Evolutionary conservation across 495 filamentous ascomycete species (phyloP).

Genomic region (Aspergillus steynii): DNA sequence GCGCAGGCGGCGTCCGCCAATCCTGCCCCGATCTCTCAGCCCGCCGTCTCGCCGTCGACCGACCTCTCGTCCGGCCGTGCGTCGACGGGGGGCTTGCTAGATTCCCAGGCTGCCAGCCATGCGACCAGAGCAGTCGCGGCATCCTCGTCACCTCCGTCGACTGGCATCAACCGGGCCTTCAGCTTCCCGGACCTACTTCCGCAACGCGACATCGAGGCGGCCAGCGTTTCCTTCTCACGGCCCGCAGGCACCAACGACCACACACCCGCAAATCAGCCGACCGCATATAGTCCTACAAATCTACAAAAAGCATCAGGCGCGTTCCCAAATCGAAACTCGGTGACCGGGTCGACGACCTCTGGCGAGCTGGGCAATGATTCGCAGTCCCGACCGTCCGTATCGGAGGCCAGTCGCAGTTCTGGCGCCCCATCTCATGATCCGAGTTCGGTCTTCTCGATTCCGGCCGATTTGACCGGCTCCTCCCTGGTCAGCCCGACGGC

Average conservation of each 20-base stretch:
- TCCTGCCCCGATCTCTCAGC: conserved; percentile 20
- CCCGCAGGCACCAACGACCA: conserved; percentile 19
- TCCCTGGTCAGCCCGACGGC: conserved; percentile 20
- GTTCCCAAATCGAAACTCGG: conserved; percentile 11
- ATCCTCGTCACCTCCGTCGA: conserved; percentile 17
- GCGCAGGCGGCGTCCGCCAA: conserved; percentile 28
- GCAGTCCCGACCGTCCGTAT: conserved; percentile 13
- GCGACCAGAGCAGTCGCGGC: conserved; percentile 6
- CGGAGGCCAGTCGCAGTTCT: conserved; percentile 7
- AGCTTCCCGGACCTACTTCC: conserved; percentile 23
- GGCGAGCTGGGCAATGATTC: conserved; percentile 16
- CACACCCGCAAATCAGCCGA: conserved; percentile 15
- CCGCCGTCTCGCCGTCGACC: conserved; percentile 10
- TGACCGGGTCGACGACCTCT: conserved; percentile 18
- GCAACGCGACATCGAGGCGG: conserved; percentile 16
- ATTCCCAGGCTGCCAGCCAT: background rate
- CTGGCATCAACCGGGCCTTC: conserved; percentile 18
- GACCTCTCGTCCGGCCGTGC: background rate
- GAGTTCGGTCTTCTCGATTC: conserved; percentile 26
- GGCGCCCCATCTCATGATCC: conserved; percentile 13
- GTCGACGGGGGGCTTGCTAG: background rate
- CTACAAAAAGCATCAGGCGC: conserved; percentile 14
- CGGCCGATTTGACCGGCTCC: conserved; percentile 29
- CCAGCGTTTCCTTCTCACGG: conserved; percentile 16
- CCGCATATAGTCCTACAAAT: conserved; percentile 21